Base-by-base conservation (phyloP, 257 asterid species). In the Primulina tabacum region DNA sequence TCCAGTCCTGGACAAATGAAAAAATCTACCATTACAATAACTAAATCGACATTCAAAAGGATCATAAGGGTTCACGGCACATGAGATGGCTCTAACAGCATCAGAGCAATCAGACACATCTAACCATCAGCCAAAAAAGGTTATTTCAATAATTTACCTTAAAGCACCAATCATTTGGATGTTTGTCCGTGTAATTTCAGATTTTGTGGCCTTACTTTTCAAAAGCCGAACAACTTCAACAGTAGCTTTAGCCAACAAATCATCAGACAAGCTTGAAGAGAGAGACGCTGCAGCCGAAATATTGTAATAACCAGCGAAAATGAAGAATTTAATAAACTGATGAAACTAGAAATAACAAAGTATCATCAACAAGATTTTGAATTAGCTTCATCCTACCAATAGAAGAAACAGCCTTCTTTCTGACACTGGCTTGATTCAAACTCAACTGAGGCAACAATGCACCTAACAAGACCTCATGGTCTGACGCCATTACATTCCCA, bases 161-260 rank as follows among this genome's bases (percentile, higher is more conserved):
- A 94, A 78, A 64, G 99, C 98, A 75, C 99, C 99, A 62, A 91
- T 87, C 99, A 94, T 91, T 83, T 91, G 99, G 77, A 94, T 94
- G 83, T 89, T 88, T 65, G 99, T 94, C 61, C 99, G 93, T 0
- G 89, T 84, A 79, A 91, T 83, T 70, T 94, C 99, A 60, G 98
- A 81, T 75, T 94, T 94, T 38, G 82, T 64, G 24, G 83, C 61
- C 78, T 83, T 88, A 59, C 78, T 89, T 79, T 78, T 82, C 78
- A 91, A 82, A 75, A 89, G 87, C 71, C 67, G 83, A 70, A 94
- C 86, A 79, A 89, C 92, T 82, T 89, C 97, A 81, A 79, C 80
- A 56, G 95, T 94, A 68, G 96, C 96, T 83, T 86, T 94, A 24
- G 93, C 96, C 80, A 94, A 83, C 80, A 88, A 88, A 75, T 91